Evolutionary conservation across 495 filamentous ascomycete genomes (phyloP).

Genomic region (Pseudevernia furfuracea): DNA sequence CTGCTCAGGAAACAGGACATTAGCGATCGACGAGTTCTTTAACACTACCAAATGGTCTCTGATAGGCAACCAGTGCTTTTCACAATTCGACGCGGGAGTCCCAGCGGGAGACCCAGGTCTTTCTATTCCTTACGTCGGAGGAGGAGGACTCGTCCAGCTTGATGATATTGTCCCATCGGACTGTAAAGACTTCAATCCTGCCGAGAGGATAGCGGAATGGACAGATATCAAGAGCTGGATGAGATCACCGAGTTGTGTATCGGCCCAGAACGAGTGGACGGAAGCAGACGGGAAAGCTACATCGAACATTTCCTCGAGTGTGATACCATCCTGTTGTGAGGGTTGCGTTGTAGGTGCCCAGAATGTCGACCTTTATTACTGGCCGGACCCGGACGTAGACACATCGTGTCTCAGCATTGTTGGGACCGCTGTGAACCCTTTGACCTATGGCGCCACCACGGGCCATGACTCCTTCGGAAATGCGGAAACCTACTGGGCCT

Average conservation of each 20-base stretch:
- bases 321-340: background rate
- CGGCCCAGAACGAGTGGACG: background rate
- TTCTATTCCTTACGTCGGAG: too few species aligned
- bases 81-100: too few species aligned
- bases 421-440: background rate
- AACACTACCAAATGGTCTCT: too few species aligned
- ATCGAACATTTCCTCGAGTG: background rate
- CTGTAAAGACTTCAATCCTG: background rate
- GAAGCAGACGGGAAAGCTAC: background rate
- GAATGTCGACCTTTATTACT: conserved; percentile 11
- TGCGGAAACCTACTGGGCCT: background rate
- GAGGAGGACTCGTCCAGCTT: too few species aligned
- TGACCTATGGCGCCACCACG: background rate
- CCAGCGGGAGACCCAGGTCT: too few species aligned
- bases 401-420: conserved; percentile 10
- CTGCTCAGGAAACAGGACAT: background rate
- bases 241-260: background rate
- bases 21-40: background rate
- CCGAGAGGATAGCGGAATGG: background rate
- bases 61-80: too few species aligned
- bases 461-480: too few species aligned
- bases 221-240: background rate
- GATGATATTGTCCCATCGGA: too few species aligned
- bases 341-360: background rate
- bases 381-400: conserved; percentile 4